Base-by-base conservation (phyloP, 1,139 yeast species). In the Sugiyamaella xylanicola region DNA sequence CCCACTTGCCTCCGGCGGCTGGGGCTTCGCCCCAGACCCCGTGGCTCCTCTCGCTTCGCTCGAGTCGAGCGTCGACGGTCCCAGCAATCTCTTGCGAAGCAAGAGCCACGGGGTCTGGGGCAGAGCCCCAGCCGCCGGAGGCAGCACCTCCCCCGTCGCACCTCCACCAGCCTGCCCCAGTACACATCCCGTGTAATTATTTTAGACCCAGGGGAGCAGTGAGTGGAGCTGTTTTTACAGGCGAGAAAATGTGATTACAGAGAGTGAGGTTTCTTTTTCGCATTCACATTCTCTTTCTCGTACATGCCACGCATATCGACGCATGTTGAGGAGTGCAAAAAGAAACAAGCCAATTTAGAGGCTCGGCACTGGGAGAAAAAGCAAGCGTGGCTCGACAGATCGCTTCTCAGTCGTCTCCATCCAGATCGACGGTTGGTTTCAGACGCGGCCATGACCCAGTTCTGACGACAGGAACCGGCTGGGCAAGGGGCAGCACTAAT, bases 1-100 rank as follows among this genome's bases (percentile, higher is more conserved):
- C n/a, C n/a, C n/a, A n/a, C n/a, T n/a, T 19, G 39, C 48, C 45
- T 41, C 45, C 39, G 39, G 39, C 48, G 37, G 48, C 39, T 16
- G 48, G 43, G 48, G 48, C 48, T 25, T 20, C 27, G 48, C 48
- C 48, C 48, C 22, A 19, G 37, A 32, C 35, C 48, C 48, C 48
- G 39, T 13, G 5, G 48, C 35, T 43, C 43, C 29, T 19, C 21
- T 27, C 16, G 43, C 43, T 39, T 13, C 43, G 43, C 40, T 36
- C 40, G 40, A 16, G 29, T 25, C 43, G 21, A 39, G 13, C 25
- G 40, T 32, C 37, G 8, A 8, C 15, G 37, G 37, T n/a, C 37
- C 37, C 15, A 11, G 37, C 37, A 8, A 11, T n/a, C 37, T 32
- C 37, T 13, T 11, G 37, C 37, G 37, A 11, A 32, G 37, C 37